Evolutionary conservation across 768 basidiomycete genomes (phyloP).

Genomic region (Trametes meyenii): DNA sequence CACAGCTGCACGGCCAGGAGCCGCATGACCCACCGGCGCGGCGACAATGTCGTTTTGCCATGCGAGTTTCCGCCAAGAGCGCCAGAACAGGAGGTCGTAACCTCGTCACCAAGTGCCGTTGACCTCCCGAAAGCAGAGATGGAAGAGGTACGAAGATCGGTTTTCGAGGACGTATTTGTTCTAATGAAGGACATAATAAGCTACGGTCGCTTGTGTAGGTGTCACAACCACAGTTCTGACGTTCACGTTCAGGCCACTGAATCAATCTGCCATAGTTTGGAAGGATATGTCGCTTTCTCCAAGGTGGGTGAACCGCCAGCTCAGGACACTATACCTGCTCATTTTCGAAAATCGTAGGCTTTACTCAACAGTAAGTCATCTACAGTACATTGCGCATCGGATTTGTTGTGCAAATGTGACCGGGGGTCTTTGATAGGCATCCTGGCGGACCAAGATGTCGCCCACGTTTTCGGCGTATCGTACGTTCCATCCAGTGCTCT

Average conservation of each 20-base stretch:
- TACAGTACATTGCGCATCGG: neutral
- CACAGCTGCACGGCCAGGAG: slow-evolving; percentile 50
- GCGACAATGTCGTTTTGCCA: neutral
- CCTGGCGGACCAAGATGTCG: slow-evolving; percentile 48
- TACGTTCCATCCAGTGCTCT: slow-evolving; percentile 16
- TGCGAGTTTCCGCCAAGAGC: neutral
- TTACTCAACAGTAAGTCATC: slow-evolving; percentile 40
- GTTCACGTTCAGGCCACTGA: neutral
- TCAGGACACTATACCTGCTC: slow-evolving; percentile 2
- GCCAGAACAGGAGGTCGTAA: neutral
- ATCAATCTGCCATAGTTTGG: neutral
- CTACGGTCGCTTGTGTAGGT: neutral
- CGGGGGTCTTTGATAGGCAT: slow-evolving; percentile 41
- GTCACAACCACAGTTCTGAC: neutral
- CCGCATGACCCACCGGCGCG: slow-evolving; percentile 23
- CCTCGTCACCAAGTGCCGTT: neutral
- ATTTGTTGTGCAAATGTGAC: neutral
- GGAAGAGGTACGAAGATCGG: neutral
- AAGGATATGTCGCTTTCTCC: slow-evolving; percentile 38
- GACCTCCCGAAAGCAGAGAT: neutral
- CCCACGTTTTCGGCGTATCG: slow-evolving; percentile 35
- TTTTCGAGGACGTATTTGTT: neutral
- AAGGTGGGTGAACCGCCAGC: slow-evolving; percentile 47
- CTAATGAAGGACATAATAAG: neutral
- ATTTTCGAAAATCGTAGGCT: slow-evolving; percentile 33